phyloP scores from a whole-genome alignment of 352 stramenopile genomes.

The Globisporangium echinulatum region DNA sequence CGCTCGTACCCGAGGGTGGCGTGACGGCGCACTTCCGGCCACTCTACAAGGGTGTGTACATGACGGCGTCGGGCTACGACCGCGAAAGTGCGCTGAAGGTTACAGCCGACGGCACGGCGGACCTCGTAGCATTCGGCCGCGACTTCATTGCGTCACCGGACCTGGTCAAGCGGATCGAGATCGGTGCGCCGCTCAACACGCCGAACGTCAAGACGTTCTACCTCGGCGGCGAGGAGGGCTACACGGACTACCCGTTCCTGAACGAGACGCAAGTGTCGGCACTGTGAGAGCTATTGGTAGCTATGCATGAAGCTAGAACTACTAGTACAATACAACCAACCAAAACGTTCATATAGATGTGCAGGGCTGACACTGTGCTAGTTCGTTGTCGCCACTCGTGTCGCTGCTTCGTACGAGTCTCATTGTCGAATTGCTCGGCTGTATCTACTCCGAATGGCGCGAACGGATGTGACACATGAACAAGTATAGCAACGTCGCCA shows the following conservation, averaged over 20 bases:
- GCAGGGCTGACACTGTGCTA: too few species aligned
- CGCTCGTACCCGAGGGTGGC: conserved; percentile 21
- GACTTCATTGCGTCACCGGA: conserved; percentile 54
- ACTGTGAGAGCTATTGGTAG: not conserved
- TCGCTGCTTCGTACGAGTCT: too few species aligned
- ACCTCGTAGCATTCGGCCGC: conserved; percentile 39
- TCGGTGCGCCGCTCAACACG: conserved; percentile 19
- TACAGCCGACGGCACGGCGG: conserved; percentile 20
- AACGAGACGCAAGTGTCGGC: not conserved
- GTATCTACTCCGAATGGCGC: too few species aligned
- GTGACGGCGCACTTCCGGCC: conserved; percentile 28
- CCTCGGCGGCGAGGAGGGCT: conserved; percentile 18
- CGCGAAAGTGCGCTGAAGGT: conserved; percentile 18
- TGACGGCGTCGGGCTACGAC: conserved; percentile 29
- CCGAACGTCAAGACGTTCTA: conserved; percentile 27
- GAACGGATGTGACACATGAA: too few species aligned
- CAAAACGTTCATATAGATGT: too few species aligned
- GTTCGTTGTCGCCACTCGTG: too few species aligned
- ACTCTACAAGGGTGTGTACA: conserved; percentile 35
- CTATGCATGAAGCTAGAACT: not conserved
- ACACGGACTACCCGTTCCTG: conserved; percentile 28
- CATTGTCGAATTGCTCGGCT: too few species aligned
- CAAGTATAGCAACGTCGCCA: too few species aligned
- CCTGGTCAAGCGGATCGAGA: conserved; percentile 28
- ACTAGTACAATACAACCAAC: too few species aligned